Evolutionary conservation across 768 basidiomycete genomes (phyloP), one percentile per base, ranked within the genome.

Genomic region (Podaxis sp.): DNA sequence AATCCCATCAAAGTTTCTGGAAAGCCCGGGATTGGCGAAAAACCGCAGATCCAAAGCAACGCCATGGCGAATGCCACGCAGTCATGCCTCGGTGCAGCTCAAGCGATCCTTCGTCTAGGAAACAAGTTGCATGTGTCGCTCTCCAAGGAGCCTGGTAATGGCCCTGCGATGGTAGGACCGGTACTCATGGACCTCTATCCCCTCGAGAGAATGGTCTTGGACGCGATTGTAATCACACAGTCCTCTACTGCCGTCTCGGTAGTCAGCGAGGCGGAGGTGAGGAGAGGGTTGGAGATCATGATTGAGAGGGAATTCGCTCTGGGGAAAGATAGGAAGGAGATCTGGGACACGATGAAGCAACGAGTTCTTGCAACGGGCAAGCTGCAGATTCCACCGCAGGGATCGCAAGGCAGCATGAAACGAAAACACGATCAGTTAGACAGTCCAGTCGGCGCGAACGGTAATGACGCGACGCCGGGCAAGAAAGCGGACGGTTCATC

Each of bases 71-170:
- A 86, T 63, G 87, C 86, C 1, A 79, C 81, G 13, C 78, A 83
- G 40, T 84, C 85, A 38, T 82, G 82, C 33, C 77, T 89, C 44
- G 83, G 82, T 58, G 89, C 92, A 1, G 88, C 89, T 9, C 89
- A 90, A 67, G 72, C 74, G 2, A 82, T 92, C 61, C 77, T 92
- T 39, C 80, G 79, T 61, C 84, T 87, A 0, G 76, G 79, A 44
- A 76, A 76, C 60, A 65, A 63, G 52, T 38, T 62, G 38, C 64
- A 61, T 26, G 49, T 60, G 55, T 22, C 65, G 48, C 64, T 71
- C 42, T 44, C 66, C 44, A 61, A 62, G 33, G 61, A 62, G 30
- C 33, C 54, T 68, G 28, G 60, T 70, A 28, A 49, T 24, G 61
- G 65, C 42, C 58, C 22, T 40, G 38, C 42, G 7, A 57, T 52